Base-by-base conservation (phyloP, 306 rosid genomes). In the Arachis hypogaea region DNA sequence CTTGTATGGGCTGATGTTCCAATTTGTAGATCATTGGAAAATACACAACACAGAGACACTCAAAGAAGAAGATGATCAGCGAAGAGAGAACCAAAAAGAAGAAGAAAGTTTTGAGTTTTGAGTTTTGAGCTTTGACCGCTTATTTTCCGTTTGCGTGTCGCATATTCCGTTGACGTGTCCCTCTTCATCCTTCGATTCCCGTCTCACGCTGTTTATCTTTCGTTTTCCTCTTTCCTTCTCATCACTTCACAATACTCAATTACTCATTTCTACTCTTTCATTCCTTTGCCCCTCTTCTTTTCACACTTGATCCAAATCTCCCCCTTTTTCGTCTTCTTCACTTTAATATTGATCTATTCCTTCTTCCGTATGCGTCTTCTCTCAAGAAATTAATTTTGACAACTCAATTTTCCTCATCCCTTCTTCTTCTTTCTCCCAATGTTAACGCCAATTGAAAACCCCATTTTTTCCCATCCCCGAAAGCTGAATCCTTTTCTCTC, bases 401-500 rank as follows among this genome's bases (percentile, higher is more conserved):
- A 8, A 50, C 40, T 57, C 10, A 40, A 54, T 69, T 63, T 60
- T 52, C n/a, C 66, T 44, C 8, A 51, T 28, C 56, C 68, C 75
- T 47, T 7, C 10, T 33, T 3, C 28, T 69, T 57, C 4, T 46
- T 47, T 59, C 16, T 28, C 49, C 46, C 66, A 62, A 44, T 18
- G 41, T 55, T 29, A 80, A 46, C 44, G 36, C 7, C 3, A 62
- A 45, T 54, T 28, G 68, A 44, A 44, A 75, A 11, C 7, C 84
- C 79, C 66, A 7, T 71, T 71, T 49, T 56, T 57, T 74, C 52
- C 69, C 45, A 62, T 59, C 36, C 46, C 71, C 28, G 45, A 68
- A 82, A 72, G 69, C 47, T 66, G 73, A 33, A 33, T 33, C 38
- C 38, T 33, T 33, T 33, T 33, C 4, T 33, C 38, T 33, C 38